These are phyloP conservation scores for Tylopilus cervinicoccineus DNA, from an alignment of 768 basidiomycete species.

Conservation along the genomic window DNA sequence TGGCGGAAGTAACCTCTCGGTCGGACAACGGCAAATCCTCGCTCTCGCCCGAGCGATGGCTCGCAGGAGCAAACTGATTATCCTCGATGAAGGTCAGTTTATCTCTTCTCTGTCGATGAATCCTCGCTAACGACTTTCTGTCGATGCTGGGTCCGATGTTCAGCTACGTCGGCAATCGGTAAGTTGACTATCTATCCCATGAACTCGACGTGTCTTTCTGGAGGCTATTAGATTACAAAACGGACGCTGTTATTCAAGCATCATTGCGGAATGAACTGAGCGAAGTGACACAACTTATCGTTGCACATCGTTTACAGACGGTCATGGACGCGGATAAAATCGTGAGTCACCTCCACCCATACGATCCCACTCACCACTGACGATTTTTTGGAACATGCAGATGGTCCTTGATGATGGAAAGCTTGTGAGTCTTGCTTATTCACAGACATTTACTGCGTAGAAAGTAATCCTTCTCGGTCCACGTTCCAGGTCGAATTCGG, in stretches of 20 bases:
- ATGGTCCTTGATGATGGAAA: slow-evolving; percentile 9
- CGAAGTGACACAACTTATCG: slow-evolving; percentile 7
- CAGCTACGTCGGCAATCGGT: slow-evolving; percentile 13
- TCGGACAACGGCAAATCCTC: slow-evolving; percentile 48
- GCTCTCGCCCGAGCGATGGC: slow-evolving; percentile 41
- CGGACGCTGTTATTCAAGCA: slow-evolving; percentile 6
- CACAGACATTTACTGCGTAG: not conserved
- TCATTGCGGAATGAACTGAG: slow-evolving; percentile 5
- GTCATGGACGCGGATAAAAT: slow-evolving; percentile 12
- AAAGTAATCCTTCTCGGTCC: not conserved
- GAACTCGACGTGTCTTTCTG: not conserved
- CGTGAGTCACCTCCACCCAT: not conserved
- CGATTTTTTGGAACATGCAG: not conserved
- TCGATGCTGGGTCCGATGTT: not conserved
- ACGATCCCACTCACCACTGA: not conserved
- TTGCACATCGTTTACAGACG: slow-evolving; percentile 6
- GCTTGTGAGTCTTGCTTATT: not conserved
- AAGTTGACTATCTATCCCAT: not conserved
- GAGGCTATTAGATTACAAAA: slow-evolving; percentile 1
- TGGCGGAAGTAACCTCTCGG: slow-evolving; percentile 33
- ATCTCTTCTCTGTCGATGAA: not conserved
- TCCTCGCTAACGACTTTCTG: not conserved
- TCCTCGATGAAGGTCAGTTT: slow-evolving; percentile 39
- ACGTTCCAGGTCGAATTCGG: slow-evolving; percentile 41
- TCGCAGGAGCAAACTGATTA: slow-evolving; percentile 40